A percentile compares a stretch with the other conserved stretches of the same genome.
Conservation (phyloP, 2,329 filamentous ascomycete species). For the Alternaria angustiovoidea region DNA sequence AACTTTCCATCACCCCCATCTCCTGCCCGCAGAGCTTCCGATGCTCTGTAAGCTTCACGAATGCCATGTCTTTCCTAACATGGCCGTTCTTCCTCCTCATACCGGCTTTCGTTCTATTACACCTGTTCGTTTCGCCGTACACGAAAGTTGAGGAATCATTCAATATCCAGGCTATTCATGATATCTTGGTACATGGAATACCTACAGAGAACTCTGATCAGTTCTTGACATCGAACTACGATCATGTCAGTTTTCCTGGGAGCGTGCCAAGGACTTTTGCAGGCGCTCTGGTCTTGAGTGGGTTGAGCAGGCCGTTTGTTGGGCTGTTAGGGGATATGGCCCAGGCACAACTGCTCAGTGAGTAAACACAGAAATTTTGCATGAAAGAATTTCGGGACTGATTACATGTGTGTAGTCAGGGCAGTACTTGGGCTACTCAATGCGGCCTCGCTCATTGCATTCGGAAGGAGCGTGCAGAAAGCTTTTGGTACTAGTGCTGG, state of each 20-base stretch:
- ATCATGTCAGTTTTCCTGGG: constrained; percentile 90
- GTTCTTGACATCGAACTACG: constrained; percentile 72
- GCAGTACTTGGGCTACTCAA: constrained; percentile 82
- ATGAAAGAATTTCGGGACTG: background rate
- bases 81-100: constrained; percentile 44
- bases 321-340: constrained; percentile 63
- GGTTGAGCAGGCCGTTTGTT: constrained; percentile 72
- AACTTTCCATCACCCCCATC: constrained; percentile 1
- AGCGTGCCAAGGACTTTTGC: constrained; percentile 91
- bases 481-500: constrained; percentile 74
- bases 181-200: constrained; percentile 83
- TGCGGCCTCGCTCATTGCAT: constrained; percentile 70
- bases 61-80: constrained; percentile 32
- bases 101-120: constrained; percentile 59
- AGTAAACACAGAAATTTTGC: constrained; percentile 12
- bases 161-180: constrained; percentile 93
- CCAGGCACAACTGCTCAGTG: constrained; percentile 66
- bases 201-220: constrained; percentile 64
- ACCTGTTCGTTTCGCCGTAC: constrained; percentile 80
- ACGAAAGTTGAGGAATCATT: constrained; percentile 99
- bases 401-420: constrained; percentile 62
- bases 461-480: constrained; percentile 68
- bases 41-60: background rate
- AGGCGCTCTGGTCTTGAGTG: constrained; percentile 79
- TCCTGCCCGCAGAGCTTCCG: background rate